Base-by-base conservation (phyloP, 129 eudicot species). In the Flaveria trinervia region DNA sequence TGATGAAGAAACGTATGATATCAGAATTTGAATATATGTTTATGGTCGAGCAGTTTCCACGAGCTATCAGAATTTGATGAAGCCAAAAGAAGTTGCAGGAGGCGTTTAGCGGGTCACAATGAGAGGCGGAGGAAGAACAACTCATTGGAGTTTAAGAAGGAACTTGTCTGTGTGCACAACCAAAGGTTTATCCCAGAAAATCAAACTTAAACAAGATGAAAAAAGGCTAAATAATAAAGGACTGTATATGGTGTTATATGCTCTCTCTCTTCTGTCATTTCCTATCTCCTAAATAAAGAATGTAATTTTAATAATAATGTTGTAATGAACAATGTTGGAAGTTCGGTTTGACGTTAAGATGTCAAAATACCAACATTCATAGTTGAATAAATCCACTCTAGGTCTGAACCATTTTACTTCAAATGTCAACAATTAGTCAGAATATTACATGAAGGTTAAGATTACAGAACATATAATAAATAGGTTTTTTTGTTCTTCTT, bases 21-120 rank as follows among this genome's bases (percentile, higher is more conserved):
- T n/a, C n/a, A n/a, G n/a, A n/a, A n/a, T n/a, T n/a, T n/a, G n/a
- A n/a, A n/a, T n/a, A n/a, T n/a, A 4, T 25, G 67, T 25, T 17
- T 20, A 22, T 22, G 13, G 71, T 13, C 13, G 20, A 2, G 44
- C 68, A 89, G 96, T 65, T 89, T 89, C 73, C 92, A 89, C 17
- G 96, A 89, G 82, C 71, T 89, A 0, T 68, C 85, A 10, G 96
- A 89, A 71, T 89, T 89, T 36, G 96, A 89, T 43, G 96, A 89
- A 45, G 43, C 92, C n/a, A 89, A 89, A 81, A 78, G 92, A 73
- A 89, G 96, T 72, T 89, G 96, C 36, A 83, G 92, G 65, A 83
- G 91, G 67, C 89, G 95, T 59, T 64, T 89, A 12, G 94, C 94
- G 1, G 90, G 89, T 30, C 94, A 89, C 74, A 89, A 86, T 15